Percentiles rank a stretch among this genome's conserved stretches.
These are phyloP conservation scores for Fusarium goolgardi DNA, from an alignment of 2,329 filamentous ascomycete species.

Conservation along the genomic window DNA sequence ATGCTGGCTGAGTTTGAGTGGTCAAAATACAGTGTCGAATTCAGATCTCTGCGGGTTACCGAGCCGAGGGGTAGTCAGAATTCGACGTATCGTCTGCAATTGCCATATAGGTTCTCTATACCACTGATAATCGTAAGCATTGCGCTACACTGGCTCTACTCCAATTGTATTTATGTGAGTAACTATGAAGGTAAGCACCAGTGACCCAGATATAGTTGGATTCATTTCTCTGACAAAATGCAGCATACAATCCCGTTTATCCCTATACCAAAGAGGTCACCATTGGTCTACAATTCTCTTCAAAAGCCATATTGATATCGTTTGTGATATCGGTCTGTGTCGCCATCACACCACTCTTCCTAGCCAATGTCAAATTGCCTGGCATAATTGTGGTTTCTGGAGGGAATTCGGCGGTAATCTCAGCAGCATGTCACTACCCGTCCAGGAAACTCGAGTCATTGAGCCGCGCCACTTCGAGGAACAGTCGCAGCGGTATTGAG, in stretches of 20 bases:
- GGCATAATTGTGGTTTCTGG: conserved; percentile 31
- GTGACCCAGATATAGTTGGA: background rate
- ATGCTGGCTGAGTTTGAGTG: conserved; percentile 40
- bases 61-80: conserved; percentile 28
- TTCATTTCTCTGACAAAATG: background rate
- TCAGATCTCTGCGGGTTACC: conserved; percentile 31
- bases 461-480: background rate
- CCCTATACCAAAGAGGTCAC: conserved; percentile 1
- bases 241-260: conserved; percentile 2
- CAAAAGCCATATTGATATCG: conserved; percentile 22
- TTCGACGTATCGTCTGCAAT: conserved; percentile 38
- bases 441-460: conserved; percentile 9
- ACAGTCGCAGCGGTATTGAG: background rate
- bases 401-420: conserved; percentile 33
- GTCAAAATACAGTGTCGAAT: conserved; percentile 23
- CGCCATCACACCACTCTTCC: conserved; percentile 9
- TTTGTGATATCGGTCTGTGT: conserved; percentile 11
- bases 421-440: conserved; percentile 31
- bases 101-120: conserved; percentile 40
- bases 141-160: conserved; percentile 40
- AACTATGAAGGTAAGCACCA: conserved; percentile 28
- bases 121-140: conserved; percentile 32
- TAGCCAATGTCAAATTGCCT: conserved; percentile 24
- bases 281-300: conserved; percentile 25
- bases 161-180: conserved; percentile 38